Percentiles rank a stretch among this genome's conserved stretches.
Conservation (phyloP, 2,329 filamentous ascomycete genomes). For the Pestalotiopsis sp. region DNA sequence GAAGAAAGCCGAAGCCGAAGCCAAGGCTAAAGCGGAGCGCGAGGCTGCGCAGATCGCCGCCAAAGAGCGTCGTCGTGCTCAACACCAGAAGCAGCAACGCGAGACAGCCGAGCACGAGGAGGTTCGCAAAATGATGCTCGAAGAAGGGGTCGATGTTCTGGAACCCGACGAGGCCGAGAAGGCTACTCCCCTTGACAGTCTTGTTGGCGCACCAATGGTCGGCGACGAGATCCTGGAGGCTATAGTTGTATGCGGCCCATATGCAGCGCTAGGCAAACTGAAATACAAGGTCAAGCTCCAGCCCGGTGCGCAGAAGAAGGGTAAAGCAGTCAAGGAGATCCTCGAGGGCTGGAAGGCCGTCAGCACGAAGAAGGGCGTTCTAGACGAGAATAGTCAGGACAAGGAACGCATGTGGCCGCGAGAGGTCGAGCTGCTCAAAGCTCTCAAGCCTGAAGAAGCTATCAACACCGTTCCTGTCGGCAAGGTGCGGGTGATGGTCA, state of each 20-base stretch:
- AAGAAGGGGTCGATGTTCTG: constrained; percentile 57
- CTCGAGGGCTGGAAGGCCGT: constrained; percentile 77
- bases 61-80: constrained; percentile 73
- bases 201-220: constrained; percentile 75
- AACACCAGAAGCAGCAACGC: constrained; percentile 76
- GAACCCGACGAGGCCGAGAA: constrained; percentile 60
- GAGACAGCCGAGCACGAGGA: constrained; percentile 78
- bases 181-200: constrained; percentile 61
- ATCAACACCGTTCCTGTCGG: constrained; percentile 79
- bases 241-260: constrained; percentile 65
- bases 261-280: constrained; percentile 63
- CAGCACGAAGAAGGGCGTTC: constrained; percentile 54
- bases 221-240: constrained; percentile 80
- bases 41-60: constrained; percentile 73
- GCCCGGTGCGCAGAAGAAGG: constrained; percentile 86
- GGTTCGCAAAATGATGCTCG: constrained; percentile 58
- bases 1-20: constrained; percentile 68
- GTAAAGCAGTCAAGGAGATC: constrained; percentile 90
- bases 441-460: constrained; percentile 78
- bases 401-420: constrained; percentile 79
- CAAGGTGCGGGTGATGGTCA: constrained; percentile 78
- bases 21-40: constrained; percentile 63
- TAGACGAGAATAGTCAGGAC: constrained; percentile 62
- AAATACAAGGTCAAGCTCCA: constrained; percentile 97
- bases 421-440: constrained; percentile 82